Evolutionary conservation across 768 basidiomycete genomes (phyloP), one percentile per base, ranked within the genome.

Genomic region (Candolleomyces aberdarensis): DNA sequence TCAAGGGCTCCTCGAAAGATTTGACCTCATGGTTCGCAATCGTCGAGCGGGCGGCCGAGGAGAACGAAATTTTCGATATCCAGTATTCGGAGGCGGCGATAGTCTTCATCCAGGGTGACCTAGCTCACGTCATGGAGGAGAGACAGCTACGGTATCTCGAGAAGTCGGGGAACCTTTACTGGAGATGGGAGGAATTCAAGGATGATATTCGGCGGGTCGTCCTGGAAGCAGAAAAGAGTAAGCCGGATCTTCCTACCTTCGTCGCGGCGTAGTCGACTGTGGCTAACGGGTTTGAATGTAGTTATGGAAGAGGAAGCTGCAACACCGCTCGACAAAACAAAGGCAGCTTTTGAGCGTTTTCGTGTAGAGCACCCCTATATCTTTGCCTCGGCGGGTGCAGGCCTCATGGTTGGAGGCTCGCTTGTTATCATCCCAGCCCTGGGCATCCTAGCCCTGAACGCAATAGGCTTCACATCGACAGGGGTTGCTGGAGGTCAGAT

Each of bases 341-440:
- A 57, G 51, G 50, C 40, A 29, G 56, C 48, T 10, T 14, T 58
- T 14, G 43, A 14, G 14, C 15, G 44, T n/a, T 32, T 62, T 22
- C 40, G 51, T 26, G 20, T 26, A n/a, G 57, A 57, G 5, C 70
- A 71, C 58, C 71, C 71, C 11, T 70, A 68, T 51, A 64, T 71
- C 46, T 68, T 68, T 5, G 67, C 68, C 15, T 71, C 71, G 0
- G 55, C 70, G 10, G 66, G 63, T 36, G 17, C 70, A 39, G 70
- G 70, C 1, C 56, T 74, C 17, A 66, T 72, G 19, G 65, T 71
- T n/a, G 69, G 71, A 0, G 72, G 72, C 3, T 67, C 69, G 1
- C 64, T 61, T 3, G 67, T 73, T 6, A 56, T 72, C 19, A 60
- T 71, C 14, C 70, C 70, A 43, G 70, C 69, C 1, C 56, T 71